Evolutionary conservation across 2,329 filamentous ascomycete genomes (phyloP).

Genomic region (Acrocalymma vagum): DNA sequence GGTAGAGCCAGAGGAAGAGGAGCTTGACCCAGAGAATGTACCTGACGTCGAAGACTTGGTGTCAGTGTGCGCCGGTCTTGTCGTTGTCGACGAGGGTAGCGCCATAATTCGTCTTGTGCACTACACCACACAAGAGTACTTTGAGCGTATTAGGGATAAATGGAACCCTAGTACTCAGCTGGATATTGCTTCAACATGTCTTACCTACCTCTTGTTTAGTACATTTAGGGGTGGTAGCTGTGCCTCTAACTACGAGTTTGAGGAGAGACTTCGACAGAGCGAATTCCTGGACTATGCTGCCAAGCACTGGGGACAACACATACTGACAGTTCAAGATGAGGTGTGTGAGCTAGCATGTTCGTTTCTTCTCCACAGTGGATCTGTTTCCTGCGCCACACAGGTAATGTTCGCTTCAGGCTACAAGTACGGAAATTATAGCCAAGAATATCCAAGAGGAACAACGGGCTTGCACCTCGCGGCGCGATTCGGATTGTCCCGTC

Average conservation of each 20-base stretch:
- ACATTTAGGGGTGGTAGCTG: slow-evolving; percentile 24
- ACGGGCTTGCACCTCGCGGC: slow-evolving; percentile 5
- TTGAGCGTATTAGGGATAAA: no score
- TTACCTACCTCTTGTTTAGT: slow-evolving; percentile 40
- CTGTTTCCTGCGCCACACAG: slow-evolving; percentile 11
- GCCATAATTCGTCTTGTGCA: no score
- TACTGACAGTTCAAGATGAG: slow-evolving; percentile 8
- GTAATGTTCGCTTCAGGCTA: slow-evolving; percentile 1
- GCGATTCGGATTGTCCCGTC: slow-evolving; percentile 7
- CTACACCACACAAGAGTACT: no score
- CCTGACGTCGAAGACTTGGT: no score
- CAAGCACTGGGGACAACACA: slow-evolving; percentile 33
- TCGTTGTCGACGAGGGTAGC: no score
- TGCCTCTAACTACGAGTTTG: slow-evolving; percentile 16
- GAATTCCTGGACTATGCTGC: slow-evolving; percentile 40
- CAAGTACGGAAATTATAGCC: slow-evolving; percentile 5
- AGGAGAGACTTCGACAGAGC: slow-evolving; percentile 19
- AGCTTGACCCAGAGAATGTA: no score
- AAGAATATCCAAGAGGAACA: neutral
- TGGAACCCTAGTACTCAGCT: slow-evolving; percentile 30
- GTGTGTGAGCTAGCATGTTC: slow-evolving; percentile 9
- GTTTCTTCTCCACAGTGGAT: slow-evolving; percentile 5
- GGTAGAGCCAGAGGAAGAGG: no score
- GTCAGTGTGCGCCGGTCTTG: no score
- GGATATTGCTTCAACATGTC: slow-evolving; percentile 29